Conservation (phyloP, 805 yeast genomes). For the Lachancea nothofagi region DNA sequence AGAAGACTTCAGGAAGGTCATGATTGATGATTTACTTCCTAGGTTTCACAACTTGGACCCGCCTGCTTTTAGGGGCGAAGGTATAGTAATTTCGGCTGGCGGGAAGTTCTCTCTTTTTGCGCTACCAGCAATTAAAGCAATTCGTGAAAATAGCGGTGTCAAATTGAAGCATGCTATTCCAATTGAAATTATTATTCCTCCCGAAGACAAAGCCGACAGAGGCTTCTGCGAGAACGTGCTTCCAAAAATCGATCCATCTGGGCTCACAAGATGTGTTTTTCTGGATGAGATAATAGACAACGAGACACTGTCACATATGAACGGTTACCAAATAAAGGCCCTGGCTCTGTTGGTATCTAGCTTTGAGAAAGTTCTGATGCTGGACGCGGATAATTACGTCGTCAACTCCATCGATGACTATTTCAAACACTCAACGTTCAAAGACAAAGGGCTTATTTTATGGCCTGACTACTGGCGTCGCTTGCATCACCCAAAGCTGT, state of each 20-base stretch:
- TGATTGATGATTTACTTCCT: conserved; percentile 17
- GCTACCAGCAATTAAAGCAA: conserved; percentile 54
- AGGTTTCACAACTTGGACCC: conserved; percentile 7
- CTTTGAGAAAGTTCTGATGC: conserved; percentile 62
- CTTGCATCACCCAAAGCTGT: conserved; percentile 68
- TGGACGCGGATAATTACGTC: conserved; percentile 77
- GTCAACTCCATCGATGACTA: conserved; percentile 56
- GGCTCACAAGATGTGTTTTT: conserved; percentile 48
- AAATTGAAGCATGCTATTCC: conserved; percentile 51
- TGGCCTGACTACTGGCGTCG: conserved; percentile 93
- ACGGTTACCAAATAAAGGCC: conserved; percentile 64
- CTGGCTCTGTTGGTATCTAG: conserved; percentile 67
- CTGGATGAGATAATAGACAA: conserved; percentile 51
- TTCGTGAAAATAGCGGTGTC: conserved; percentile 41
- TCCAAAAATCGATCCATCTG: conserved; percentile 44
- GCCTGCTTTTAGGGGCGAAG: conserved; percentile 36
- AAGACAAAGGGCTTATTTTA: conserved; percentile 44
- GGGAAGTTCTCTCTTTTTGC: conserved; percentile 72
- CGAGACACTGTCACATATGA: conserved; percentile 42
- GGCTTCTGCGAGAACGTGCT: conserved; percentile 57
- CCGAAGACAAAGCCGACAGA: conserved; percentile 48
- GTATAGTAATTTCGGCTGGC: conserved; percentile 67
- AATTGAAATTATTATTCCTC: conserved; percentile 71
- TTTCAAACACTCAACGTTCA: conserved; percentile 54
- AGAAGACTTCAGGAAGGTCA: conserved; percentile 15